These are phyloP conservation scores for Mycena chlorophos DNA, from an alignment of 768 basidiomycete genomes.

Conservation along the genomic window DNA sequence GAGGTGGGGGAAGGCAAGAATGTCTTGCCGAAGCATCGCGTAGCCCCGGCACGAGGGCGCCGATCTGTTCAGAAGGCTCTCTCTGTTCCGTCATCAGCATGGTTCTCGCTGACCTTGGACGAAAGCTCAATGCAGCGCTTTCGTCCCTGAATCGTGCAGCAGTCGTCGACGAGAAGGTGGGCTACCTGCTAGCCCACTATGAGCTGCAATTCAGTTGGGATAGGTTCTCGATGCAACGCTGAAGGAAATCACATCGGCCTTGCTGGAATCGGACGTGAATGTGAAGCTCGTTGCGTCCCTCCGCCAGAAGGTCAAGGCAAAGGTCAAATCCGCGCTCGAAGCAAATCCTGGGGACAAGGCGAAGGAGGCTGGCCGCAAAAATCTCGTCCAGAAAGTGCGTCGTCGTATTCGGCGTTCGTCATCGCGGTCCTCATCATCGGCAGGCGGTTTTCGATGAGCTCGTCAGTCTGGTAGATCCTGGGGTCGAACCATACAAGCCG, in stretches of 20 bases:
- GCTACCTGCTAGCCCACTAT: slow-evolving; percentile 16
- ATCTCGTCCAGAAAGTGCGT: slow-evolving; percentile 86
- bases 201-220: slow-evolving; percentile 18
- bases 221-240: slow-evolving; percentile 94
- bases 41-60: too few relatives aligned
- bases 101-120: slow-evolving; percentile 95
- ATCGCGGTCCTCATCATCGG: slow-evolving; percentile 3
- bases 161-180: slow-evolving; percentile 88
- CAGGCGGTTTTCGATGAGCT: slow-evolving; percentile 97
- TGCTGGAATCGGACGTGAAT: slow-evolving; percentile 97
- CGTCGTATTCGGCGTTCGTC: background rate
- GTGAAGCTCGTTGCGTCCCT: slow-evolving; percentile 91
- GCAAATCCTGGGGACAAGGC: slow-evolving; percentile 61
- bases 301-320: slow-evolving; percentile 86
- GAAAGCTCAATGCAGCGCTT: slow-evolving; percentile 90
- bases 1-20: too few relatives aligned
- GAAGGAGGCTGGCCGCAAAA: slow-evolving; percentile 80
- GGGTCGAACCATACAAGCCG: slow-evolving; percentile 93
- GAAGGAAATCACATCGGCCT: slow-evolving; percentile 91
- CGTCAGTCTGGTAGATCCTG: slow-evolving; percentile 92
- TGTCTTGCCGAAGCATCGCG: too few relatives aligned
- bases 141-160: slow-evolving; percentile 84
- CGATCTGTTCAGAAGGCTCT: too few relatives aligned
- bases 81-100: slow-evolving; percentile 46
- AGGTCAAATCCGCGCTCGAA: slow-evolving; percentile 82